Conservation (phyloP, 257 asterid genomes). For the Vinca minor region DNA sequence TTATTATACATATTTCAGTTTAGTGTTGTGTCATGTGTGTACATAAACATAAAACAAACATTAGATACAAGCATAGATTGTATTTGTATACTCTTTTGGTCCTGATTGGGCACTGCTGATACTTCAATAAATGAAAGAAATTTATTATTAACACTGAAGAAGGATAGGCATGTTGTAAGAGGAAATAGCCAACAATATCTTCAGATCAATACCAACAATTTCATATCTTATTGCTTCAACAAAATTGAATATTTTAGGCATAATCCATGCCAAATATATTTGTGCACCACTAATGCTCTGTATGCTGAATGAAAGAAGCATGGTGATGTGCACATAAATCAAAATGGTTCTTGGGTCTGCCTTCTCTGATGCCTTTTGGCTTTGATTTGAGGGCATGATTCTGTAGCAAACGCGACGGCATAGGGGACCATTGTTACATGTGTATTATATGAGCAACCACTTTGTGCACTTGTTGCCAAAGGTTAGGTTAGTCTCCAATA, state of each 20-base stretch:
- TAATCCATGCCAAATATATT: no score
- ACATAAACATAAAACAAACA: background rate
- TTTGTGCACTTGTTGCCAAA: no score
- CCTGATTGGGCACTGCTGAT: background rate
- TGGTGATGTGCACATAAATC: no score
- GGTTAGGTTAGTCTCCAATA: no score
- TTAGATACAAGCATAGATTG: background rate
- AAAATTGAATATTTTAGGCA: background rate
- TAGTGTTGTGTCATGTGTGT: background rate
- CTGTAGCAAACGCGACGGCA: no score
- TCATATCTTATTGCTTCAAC: background rate
- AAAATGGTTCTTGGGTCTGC: no score
- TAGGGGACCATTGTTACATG: no score
- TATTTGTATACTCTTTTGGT: background rate
- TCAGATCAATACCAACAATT: background rate
- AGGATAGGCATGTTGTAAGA: background rate
- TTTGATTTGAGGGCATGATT: no score
- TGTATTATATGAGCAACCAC: no score
- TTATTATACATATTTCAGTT: slow-evolving; percentile 1
- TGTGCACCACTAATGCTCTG: no score
- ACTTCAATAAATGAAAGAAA: background rate
- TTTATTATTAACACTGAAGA: background rate
- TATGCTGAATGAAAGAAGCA: no score
- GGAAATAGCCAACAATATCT: background rate
- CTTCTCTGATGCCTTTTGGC: no score